Evolutionary conservation across 352 stramenopile species (phyloP).

Genomic region (Phytophthora fragariae): DNA sequence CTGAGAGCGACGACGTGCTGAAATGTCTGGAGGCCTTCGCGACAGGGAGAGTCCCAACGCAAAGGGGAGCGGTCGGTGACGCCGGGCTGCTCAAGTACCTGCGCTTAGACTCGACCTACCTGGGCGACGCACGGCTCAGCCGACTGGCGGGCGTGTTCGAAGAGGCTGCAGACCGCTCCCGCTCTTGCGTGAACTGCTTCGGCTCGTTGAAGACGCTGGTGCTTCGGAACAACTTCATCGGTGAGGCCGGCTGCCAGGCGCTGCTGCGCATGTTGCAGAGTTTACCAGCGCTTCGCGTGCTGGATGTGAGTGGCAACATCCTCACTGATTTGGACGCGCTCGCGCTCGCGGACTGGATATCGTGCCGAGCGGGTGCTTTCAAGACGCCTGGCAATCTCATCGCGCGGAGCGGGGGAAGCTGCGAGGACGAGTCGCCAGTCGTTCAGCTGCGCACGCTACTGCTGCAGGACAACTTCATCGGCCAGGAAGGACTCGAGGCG

Average conservation of each 20-base stretch:
- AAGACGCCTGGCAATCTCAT: conserved; percentile 10
- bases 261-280: conserved; percentile 40
- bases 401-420: background rate
- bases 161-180: conserved; percentile 2
- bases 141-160: conserved; percentile 47
- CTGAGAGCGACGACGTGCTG: conserved; percentile 58
- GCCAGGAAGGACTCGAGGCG: conserved; percentile 30
- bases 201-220: conserved; percentile 44
- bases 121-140: conserved; percentile 53
- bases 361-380: background rate
- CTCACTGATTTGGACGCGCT: conserved; percentile 59
- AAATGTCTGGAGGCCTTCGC: conserved; percentile 50
- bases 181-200: conserved; percentile 35
- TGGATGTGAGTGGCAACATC: conserved; percentile 66
- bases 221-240: conserved; percentile 69
- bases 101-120: conserved; percentile 62
- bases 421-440: background rate
- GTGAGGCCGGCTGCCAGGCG: conserved; percentile 49
- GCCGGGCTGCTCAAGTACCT: conserved; percentile 34
- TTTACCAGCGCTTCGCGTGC: conserved; percentile 31
- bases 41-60: conserved; percentile 4
- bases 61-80: background rate
- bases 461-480: conserved; percentile 49
- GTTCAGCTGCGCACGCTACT: conserved; percentile 35
- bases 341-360: conserved; percentile 39